phyloP scores from a whole-genome alignment of 2,329 filamentous ascomycete species.

The Diaporthe citriasiana region DNA sequence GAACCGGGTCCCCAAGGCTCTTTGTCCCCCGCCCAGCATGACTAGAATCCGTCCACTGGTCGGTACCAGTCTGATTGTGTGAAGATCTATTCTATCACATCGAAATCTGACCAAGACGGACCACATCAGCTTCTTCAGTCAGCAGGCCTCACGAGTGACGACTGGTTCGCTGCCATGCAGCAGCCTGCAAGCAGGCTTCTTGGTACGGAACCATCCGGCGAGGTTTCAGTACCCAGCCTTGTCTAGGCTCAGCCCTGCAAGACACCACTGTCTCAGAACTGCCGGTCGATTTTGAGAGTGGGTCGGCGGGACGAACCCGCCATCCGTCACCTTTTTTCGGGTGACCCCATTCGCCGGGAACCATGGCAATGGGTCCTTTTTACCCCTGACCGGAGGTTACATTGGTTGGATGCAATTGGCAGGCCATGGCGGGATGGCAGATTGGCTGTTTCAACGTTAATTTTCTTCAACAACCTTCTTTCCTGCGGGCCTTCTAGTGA shows the following conservation, averaged over 20 bases:
- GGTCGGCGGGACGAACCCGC: constrained; percentile 28
- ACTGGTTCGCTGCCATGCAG: not conserved
- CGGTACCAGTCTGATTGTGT: not conserved
- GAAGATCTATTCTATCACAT: not conserved
- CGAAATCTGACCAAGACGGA: not conserved
- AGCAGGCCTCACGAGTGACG: not conserved
- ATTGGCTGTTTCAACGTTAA: constrained; percentile 35
- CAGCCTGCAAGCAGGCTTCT: constrained; percentile 11
- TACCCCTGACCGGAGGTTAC: constrained; percentile 30
- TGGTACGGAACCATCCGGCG: constrained; percentile 10
- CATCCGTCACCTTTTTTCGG: constrained; percentile 9
- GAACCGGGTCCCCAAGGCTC: not conserved
- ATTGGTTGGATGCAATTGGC: constrained; percentile 20
- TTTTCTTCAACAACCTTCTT: constrained; percentile 27
- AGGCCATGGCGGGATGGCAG: constrained; percentile 19
- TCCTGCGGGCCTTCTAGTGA: constrained; percentile 19
- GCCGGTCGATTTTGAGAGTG: constrained; percentile 4
- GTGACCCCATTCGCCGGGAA: constrained; percentile 22
- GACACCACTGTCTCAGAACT: constrained; percentile 23
- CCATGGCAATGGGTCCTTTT: not conserved
- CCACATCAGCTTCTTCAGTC: not conserved
- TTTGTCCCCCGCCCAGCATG: constrained; percentile 12
- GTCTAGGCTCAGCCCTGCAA: constrained; percentile 26
- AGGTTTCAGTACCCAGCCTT: constrained; percentile 25
- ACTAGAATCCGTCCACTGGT: constrained; percentile 11